Evolutionary conservation across 2,329 filamentous ascomycete genomes (phyloP), one percentile per base, ranked within the genome.

Genomic region (Zasmidium cellare): DNA sequence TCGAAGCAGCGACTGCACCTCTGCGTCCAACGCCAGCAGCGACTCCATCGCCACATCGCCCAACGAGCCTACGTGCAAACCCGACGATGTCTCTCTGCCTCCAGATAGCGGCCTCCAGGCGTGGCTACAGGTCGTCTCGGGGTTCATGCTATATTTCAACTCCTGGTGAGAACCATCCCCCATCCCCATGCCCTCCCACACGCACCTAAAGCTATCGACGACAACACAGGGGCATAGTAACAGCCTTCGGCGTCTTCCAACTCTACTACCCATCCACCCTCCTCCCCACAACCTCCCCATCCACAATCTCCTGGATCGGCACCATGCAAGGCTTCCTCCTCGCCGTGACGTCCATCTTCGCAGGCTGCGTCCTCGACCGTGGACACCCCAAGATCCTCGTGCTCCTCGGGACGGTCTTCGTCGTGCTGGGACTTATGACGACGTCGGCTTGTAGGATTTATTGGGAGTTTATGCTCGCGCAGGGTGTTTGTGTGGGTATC

Each of bases 401-500:
- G 14, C 51, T 69, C 11, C 69, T 72, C 23, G 79, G 79, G 1
- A 12, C 19, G 14, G 41, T 44, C 41, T 45, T 81, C 55, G 69
- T 80, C 1, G 73, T 80, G 6, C 76, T 82, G 46, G 78, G 79
- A 3, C 71, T 79, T 54, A 79, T 83, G 75, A 80, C 80, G 74
- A 77, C 76, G 38, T 80, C 77, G 65, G 66, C 82, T 14, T 76
- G 75, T 46, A 71, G 69, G 0, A 62, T 74, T 51, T 80, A 78
- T 61, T 83, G 79, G 77, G 80, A 83, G 45, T 63, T 82, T 7
- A 74, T 83, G 51, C 74, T 83, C 18, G 74, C 78, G 0, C 81
- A 83, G 60, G 81, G 77, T n/a, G 53, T 83, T 24, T 78, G 76
- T 54, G 68, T 80, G 12, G 60, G 60, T 3, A 51, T 62, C 22